Conservation (phyloP, 2,329 filamentous ascomycete genomes). For the Magnaporthales sp. region DNA sequence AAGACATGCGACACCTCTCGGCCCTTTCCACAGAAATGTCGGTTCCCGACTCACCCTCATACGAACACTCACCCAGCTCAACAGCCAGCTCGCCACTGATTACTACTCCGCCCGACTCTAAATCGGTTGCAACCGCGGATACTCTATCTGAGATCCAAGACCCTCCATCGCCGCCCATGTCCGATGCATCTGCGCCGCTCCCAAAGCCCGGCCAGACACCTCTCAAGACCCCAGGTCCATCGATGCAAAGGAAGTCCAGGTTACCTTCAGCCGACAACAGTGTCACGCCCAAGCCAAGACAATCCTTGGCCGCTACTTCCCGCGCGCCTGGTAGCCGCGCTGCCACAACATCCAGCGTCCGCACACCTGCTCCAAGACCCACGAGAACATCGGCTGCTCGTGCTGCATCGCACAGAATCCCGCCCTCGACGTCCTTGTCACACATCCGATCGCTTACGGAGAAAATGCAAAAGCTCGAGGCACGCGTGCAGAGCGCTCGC, state of each 20-base stretch:
- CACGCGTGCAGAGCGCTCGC: constrained; percentile 81
- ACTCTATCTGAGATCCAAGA: constrained; percentile 62
- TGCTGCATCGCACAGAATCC: constrained; percentile 38
- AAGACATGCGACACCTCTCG: constrained; percentile 43
- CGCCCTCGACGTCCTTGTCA: constrained; percentile 64
- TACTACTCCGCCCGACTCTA: constrained; percentile 70
- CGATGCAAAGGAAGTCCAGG: constrained; percentile 35
- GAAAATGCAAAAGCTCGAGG: constrained; percentile 94
- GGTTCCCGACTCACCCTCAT: constrained; percentile 59
- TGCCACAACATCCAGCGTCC: constrained; percentile 36
- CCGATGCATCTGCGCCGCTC: constrained; percentile 64
- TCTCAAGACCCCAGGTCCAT: constrained; percentile 26
- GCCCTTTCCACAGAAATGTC: constrained; percentile 54
- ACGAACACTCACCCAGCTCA: constrained; percentile 70
- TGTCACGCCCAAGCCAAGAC: constrained; percentile 44
- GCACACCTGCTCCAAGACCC: constrained; percentile 34
- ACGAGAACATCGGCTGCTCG: constrained; percentile 38
- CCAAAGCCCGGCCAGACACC: constrained; percentile 39
- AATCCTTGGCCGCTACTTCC: constrained; percentile 25
- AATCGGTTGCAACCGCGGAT: constrained; percentile 49
- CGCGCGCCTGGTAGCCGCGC: constrained; percentile 25
- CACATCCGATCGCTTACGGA: constrained; percentile 91
- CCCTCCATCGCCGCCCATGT: constrained; percentile 89
- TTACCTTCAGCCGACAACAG: constrained; percentile 46
- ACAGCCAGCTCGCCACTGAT: constrained; percentile 87